phyloP scores from a whole-genome alignment of 768 basidiomycete species.

The Naganishia antarctica region DNA sequence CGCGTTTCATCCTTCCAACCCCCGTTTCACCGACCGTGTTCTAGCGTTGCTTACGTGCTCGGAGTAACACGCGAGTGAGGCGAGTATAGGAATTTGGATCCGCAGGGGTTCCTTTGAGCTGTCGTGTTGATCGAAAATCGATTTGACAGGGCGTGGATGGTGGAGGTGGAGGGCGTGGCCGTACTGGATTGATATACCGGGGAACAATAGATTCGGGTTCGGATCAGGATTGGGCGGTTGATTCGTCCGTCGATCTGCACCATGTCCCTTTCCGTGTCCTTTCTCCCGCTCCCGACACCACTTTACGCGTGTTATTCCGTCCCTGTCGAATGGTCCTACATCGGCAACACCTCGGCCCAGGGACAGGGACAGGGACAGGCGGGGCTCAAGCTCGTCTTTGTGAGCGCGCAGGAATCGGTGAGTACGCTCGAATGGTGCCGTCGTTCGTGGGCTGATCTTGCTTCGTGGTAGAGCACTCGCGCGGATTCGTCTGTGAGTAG shows the following conservation, averaged over 20 bases:
- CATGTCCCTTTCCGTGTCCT: constrained; percentile 6
- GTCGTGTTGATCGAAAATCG: too few relatives aligned
- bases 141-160: too few relatives aligned
- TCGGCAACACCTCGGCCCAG: not conserved
- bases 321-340: constrained; percentile 7
- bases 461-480: not conserved
- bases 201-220: too few relatives aligned
- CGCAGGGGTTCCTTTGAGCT: too few relatives aligned
- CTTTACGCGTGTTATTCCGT: constrained; percentile 12
- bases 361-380: not conserved
- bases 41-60: too few relatives aligned
- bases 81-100: too few relatives aligned
- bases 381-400: constrained; percentile 2
- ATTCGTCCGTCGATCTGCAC: not conserved
- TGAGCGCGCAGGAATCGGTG: constrained; percentile 5
- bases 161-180: too few relatives aligned
- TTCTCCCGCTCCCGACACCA: not conserved
- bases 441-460: too few relatives aligned
- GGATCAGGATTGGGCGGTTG: too few relatives aligned
- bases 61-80: too few relatives aligned
- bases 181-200: too few relatives aligned
- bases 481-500: too few relatives aligned
- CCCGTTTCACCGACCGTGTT: not conserved
- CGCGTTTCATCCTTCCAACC: not conserved
- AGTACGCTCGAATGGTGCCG: not conserved